These are phyloP conservation scores for Laguncularia racemosa DNA, from an alignment of 345 rosid species.

Conservation along the genomic window DNA sequence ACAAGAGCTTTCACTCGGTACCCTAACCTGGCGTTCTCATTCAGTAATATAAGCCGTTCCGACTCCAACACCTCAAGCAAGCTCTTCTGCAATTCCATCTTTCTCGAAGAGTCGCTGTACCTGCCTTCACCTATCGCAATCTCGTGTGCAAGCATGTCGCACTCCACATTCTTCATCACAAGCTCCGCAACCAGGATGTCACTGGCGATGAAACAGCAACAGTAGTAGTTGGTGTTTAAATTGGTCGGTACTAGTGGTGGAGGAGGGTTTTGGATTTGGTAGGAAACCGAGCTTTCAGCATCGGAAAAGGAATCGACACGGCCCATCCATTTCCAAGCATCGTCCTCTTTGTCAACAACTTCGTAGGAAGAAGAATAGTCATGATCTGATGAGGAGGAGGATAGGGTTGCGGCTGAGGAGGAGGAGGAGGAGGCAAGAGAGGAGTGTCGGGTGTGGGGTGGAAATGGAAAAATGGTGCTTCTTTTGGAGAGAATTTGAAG, in stretches of 20 bases:
- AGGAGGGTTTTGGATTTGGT: too few species aligned
- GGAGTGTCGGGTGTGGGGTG: slow-evolving; percentile 4
- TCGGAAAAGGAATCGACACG: slow-evolving; percentile 28
- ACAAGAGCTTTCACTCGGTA: slow-evolving; percentile 29
- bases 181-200: slow-evolving; percentile 39
- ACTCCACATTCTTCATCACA: slow-evolving; percentile 47
- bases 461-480: too few species aligned
- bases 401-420: too few species aligned
- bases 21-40: slow-evolving; percentile 50
- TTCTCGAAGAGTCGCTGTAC: slow-evolving; percentile 31
- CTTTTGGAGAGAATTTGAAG: slow-evolving; percentile 12
- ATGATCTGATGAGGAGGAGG: neutral
- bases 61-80: slow-evolving; percentile 58
- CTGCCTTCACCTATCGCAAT: slow-evolving; percentile 26
- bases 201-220: neutral
- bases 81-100: slow-evolving; percentile 51
- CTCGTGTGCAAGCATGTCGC: slow-evolving; percentile 34
- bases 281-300: slow-evolving; percentile 37
- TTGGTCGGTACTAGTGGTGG: neutral
- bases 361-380: neutral
- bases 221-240: too few species aligned
- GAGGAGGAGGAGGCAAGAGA: slow-evolving; percentile 6
- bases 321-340: slow-evolving; percentile 5
- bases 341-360: slow-evolving; percentile 12
- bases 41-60: slow-evolving; percentile 47